A percentile compares a stretch with the other conserved stretches of the same genome.
These are phyloP conservation scores for Trichoderma brevicompactum DNA, from an alignment of 2,329 filamentous ascomycete genomes.

Conservation along the genomic window DNA sequence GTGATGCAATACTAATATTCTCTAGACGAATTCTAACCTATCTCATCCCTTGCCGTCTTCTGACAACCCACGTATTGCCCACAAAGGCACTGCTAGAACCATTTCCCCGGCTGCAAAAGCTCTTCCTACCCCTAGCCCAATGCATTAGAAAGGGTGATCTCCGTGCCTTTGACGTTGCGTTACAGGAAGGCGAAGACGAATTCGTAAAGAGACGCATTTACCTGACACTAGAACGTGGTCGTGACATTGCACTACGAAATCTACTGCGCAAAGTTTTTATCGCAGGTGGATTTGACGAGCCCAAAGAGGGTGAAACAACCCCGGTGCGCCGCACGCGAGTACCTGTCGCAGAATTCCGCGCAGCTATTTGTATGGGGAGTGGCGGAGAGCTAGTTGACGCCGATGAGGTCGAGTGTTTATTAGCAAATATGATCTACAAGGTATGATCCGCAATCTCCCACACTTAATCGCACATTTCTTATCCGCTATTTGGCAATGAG, in stretches of 20 bases:
- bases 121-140: slow-evolving; percentile 77
- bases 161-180: slow-evolving; percentile 78
- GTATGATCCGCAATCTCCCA: slow-evolving; percentile 52
- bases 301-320: slow-evolving; percentile 68
- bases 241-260: slow-evolving; percentile 91
- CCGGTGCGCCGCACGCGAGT: slow-evolving; percentile 75
- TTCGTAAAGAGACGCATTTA: slow-evolving; percentile 95
- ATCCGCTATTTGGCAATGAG: not conserved
- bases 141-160: slow-evolving; percentile 86
- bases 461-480: not conserved
- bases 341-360: slow-evolving; percentile 80
- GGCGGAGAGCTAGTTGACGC: slow-evolving; percentile 70
- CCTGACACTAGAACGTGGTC: slow-evolving; percentile 86
- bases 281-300: slow-evolving; percentile 77
- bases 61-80: slow-evolving; percentile 86
- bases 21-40: slow-evolving; percentile 86
- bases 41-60: slow-evolving; percentile 87
- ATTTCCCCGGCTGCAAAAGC: slow-evolving; percentile 73
- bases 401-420: slow-evolving; percentile 92
- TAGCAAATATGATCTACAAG: slow-evolving; percentile 99
- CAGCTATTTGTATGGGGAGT: slow-evolving; percentile 77
- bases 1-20: slow-evolving; percentile 34
- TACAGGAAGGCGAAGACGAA: slow-evolving; percentile 82
- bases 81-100: slow-evolving; percentile 70
- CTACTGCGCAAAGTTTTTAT: slow-evolving; percentile 90